Conservation (phyloP, 2,329 filamentous ascomycete genomes). For the Emergomyces pasteurianus region DNA sequence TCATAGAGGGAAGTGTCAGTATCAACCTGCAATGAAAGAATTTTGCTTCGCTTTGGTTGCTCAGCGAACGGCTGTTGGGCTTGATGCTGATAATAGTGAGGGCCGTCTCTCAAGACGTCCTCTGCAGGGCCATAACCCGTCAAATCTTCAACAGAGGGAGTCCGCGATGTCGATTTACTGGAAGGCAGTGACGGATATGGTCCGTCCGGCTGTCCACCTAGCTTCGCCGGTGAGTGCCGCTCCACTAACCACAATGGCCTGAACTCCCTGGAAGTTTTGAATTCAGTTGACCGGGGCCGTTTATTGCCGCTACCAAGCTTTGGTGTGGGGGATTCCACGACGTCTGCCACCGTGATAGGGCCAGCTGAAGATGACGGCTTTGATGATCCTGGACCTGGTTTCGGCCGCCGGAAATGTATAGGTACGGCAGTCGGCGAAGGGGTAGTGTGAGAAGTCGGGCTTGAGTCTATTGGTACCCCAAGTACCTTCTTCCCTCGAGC, state of each 20-base stretch:
- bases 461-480: slow-evolving; percentile 15
- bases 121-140: slow-evolving; percentile 13
- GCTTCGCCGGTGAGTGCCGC: slow-evolving; percentile 38
- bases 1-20: slow-evolving; percentile 18
- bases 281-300: slow-evolving; percentile 41
- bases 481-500: slow-evolving; percentile 5
- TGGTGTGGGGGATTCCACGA: slow-evolving; percentile 31
- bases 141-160: slow-evolving; percentile 35
- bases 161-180: slow-evolving; percentile 38
- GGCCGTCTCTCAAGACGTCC: slow-evolving; percentile 4
- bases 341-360: slow-evolving; percentile 18
- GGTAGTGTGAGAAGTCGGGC: slow-evolving; percentile 16
- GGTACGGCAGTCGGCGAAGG: slow-evolving; percentile 45
- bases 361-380: slow-evolving; percentile 15
- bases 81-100: background rate
- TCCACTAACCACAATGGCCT: slow-evolving; percentile 76
- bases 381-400: slow-evolving; percentile 30
- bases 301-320: slow-evolving; percentile 28
- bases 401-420: slow-evolving; percentile 42
- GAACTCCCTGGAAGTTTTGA: slow-evolving; percentile 51
- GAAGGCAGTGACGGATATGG: slow-evolving; percentile 40
- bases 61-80: slow-evolving; percentile 12
- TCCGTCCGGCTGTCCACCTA: slow-evolving; percentile 28
- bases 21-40: slow-evolving; percentile 16
- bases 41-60: slow-evolving; percentile 14